A percentile compares a stretch with the other conserved stretches of the same genome.
phyloP scores from a whole-genome alignment of 306 rosid genomes.

The Quercus suber region DNA sequence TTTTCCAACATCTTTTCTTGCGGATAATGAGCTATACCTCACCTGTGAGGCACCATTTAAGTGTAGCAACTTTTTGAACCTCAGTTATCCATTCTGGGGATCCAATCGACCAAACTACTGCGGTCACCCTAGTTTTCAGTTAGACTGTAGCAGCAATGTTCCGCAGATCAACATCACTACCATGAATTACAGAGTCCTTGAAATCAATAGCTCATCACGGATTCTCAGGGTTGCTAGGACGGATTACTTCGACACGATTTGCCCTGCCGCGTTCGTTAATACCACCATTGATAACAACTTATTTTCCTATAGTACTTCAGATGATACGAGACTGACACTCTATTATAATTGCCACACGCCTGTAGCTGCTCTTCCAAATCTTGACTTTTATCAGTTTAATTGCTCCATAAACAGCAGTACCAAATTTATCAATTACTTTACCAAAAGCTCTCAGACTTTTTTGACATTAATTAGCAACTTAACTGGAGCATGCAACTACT shows the following conservation, averaged over 20 bases:
- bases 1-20: slow-evolving; percentile 20
- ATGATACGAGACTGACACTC: too few species aligned
- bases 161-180: slow-evolving; percentile 21
- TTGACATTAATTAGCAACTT: not conserved
- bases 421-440: slow-evolving; percentile 10
- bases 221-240: slow-evolving; percentile 36
- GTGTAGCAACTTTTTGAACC: slow-evolving; percentile 8
- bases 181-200: slow-evolving; percentile 29
- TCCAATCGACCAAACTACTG: slow-evolving; percentile 35
- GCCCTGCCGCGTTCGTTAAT: slow-evolving; percentile 22
- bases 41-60: slow-evolving; percentile 29
- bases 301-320: not conserved
- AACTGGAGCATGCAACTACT: slow-evolving; percentile 19
- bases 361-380: too few species aligned
- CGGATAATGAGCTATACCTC: slow-evolving; percentile 10
- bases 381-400: too few species aligned
- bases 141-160: slow-evolving; percentile 31
- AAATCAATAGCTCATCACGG: slow-evolving; percentile 14
- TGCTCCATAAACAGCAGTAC: not conserved
- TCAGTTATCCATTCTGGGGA: slow-evolving; percentile 56
- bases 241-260: slow-evolving; percentile 37
- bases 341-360: too few species aligned
- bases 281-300: slow-evolving; percentile 4
- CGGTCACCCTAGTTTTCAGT: slow-evolving; percentile 49
- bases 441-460: too few species aligned